These are phyloP conservation scores for Orbilia ellipsospora DNA, from an alignment of 2,329 filamentous ascomycete species.

Conservation along the genomic window DNA sequence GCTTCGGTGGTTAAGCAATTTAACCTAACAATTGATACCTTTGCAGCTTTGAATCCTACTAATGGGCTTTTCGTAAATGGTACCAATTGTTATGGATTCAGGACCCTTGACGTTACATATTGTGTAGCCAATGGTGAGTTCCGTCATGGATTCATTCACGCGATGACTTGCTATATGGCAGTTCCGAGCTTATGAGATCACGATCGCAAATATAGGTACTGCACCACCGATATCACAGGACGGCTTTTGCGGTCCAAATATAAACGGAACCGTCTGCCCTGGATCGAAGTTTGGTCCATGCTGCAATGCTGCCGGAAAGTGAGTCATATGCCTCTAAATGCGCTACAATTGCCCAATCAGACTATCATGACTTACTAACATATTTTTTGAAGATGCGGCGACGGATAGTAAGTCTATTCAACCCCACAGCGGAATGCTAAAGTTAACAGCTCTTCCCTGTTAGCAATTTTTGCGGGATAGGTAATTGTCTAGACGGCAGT, in stretches of 20 bases:
- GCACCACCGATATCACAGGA: constrained; percentile 12
- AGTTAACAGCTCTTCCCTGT: background rate
- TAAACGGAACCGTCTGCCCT: constrained; percentile 11
- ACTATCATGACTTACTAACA: background rate
- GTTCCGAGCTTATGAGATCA: no score
- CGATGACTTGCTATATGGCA: no score
- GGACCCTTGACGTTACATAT: background rate
- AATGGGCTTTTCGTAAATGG: constrained; percentile 11
- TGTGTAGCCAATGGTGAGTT: constrained; percentile 1
- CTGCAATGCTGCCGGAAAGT: constrained; percentile 23
- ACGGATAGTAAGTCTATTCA: constrained; percentile 8
- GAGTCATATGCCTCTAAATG: background rate
- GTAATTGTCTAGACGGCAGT: constrained; percentile 13
- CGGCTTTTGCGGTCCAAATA: constrained; percentile 12
- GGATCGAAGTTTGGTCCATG: constrained; percentile 20
- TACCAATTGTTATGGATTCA: constrained; percentile 10
- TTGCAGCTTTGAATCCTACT: constrained; percentile 16
- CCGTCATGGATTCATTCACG: no score
- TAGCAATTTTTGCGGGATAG: constrained; percentile 15
- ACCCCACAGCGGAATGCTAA: background rate
- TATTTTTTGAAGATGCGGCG: constrained; percentile 8
- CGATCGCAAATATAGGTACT: background rate
- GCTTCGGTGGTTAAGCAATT: constrained; percentile 1
- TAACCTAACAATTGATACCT: background rate
- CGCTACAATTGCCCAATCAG: background rate